Evolutionary conservation across 352 stramenopile genomes (phyloP).

Genomic region (Halophytophthora batemanensis): DNA sequence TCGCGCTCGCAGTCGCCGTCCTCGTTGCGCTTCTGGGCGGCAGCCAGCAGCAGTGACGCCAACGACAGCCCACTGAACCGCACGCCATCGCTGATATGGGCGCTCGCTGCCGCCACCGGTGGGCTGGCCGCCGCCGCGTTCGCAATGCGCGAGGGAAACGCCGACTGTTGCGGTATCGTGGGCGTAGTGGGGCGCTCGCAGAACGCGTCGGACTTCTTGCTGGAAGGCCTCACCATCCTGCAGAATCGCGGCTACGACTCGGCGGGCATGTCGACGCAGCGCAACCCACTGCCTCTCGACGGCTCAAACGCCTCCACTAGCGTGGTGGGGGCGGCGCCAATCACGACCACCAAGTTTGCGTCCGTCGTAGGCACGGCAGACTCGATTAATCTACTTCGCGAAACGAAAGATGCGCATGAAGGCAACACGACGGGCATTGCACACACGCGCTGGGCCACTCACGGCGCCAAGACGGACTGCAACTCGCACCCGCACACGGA

Average conservation of each 20-base stretch:
- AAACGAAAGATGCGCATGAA: slow-evolving; percentile 68
- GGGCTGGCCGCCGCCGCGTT: slow-evolving; percentile 10
- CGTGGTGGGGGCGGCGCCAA: slow-evolving; percentile 35
- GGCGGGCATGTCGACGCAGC: slow-evolving; percentile 94
- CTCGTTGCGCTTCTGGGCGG: too few species aligned
- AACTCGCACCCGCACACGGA: slow-evolving; percentile 98
- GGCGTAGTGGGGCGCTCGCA: slow-evolving; percentile 66
- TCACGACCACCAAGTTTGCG: slow-evolving; percentile 95
- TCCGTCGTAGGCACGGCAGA: slow-evolving; percentile 89
- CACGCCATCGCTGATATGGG: too few species aligned
- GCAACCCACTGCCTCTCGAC: slow-evolving; percentile 7
- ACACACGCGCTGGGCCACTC: slow-evolving; percentile 99
- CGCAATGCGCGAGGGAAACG: slow-evolving; percentile 1
- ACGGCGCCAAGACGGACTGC: slow-evolving; percentile 96
- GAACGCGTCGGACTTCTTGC: slow-evolving; percentile 73
- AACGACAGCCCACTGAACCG: too few species aligned
- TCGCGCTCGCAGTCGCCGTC: too few species aligned
- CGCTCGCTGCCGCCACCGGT: slow-evolving; percentile 13
- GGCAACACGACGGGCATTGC: slow-evolving; percentile 95
- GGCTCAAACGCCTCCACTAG: slow-evolving; percentile 1
- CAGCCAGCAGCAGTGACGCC: too few species aligned
- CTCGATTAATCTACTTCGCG: slow-evolving; percentile 88
- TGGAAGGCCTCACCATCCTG: slow-evolving; percentile 88
- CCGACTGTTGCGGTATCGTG: slow-evolving; percentile 76
- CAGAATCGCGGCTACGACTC: slow-evolving; percentile 98